phyloP scores from a whole-genome alignment of 495 filamentous ascomycete genomes.

The Daldinia loculata region DNA sequence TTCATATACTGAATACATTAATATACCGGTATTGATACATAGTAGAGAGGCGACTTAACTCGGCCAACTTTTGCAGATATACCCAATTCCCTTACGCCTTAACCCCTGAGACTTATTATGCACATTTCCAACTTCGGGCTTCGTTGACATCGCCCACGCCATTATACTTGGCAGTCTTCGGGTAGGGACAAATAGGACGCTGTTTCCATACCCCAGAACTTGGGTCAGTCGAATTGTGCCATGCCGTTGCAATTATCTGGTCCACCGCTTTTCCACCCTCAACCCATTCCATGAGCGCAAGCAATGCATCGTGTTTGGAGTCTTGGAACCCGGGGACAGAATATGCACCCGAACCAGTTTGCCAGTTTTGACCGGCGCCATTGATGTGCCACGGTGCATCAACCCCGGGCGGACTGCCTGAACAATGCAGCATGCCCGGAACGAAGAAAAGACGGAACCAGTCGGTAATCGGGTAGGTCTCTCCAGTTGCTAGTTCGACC shows the following conservation, averaged over 20 bases:
- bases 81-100: background rate
- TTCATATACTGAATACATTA: background rate
- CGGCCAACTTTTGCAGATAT: no score
- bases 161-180: conserved; percentile 43
- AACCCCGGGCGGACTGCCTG: conserved; percentile 31
- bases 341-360: conserved; percentile 29
- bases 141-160: conserved; percentile 23
- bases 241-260: conserved; percentile 55
- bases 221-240: conserved; percentile 39
- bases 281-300: conserved; percentile 64
- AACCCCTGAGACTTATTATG: background rate
- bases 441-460: conserved; percentile 50
- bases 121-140: conserved; percentile 19
- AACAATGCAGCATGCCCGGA: conserved; percentile 53
- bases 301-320: conserved; percentile 54
- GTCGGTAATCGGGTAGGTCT: conserved; percentile 25
- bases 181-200: conserved; percentile 57
- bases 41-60: background rate
- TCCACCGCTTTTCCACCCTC: conserved; percentile 54
- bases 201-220: conserved; percentile 52
- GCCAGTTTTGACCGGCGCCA: conserved; percentile 44
- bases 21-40: background rate
- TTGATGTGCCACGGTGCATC: conserved; percentile 53
- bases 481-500: conserved; percentile 21
- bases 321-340: conserved; percentile 55